A percentile compares a stretch with the other conserved stretches of the same genome.
These are phyloP conservation scores for Entomortierella chlamydospora DNA, from an alignment of 192 early-diverging fungal species.

Conservation along the genomic window DNA sequence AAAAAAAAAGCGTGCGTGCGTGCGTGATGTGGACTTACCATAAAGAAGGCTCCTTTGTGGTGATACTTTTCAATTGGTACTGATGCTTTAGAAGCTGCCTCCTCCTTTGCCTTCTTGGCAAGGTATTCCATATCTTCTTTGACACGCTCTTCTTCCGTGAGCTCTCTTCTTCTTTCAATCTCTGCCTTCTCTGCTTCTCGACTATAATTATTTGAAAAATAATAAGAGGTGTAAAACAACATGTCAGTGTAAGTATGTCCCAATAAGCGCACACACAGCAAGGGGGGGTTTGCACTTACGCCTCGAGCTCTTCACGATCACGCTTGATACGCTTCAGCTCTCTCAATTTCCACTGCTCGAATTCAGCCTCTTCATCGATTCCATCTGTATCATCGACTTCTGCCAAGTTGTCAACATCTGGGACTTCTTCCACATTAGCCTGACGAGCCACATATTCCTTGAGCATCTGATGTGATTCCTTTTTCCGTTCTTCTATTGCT, in stretches of 20 bases:
- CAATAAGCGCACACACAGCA: no score
- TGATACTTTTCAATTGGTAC: slow-evolving; percentile 80
- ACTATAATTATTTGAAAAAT: slow-evolving; percentile 31
- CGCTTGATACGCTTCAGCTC: slow-evolving; percentile 91
- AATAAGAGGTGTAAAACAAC: not conserved
- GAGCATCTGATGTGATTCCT: slow-evolving; percentile 82
- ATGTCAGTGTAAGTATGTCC: not conserved
- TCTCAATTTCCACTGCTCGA: slow-evolving; percentile 90
- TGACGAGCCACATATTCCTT: slow-evolving; percentile 78
- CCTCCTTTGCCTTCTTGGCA: slow-evolving; percentile 61
- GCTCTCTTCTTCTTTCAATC: slow-evolving; percentile 77
- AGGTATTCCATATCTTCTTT: slow-evolving; percentile 73
- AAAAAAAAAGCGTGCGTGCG: not conserved
- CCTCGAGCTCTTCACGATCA: slow-evolving; percentile 80
- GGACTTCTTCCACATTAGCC: slow-evolving; percentile 62
- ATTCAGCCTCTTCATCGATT: slow-evolving; percentile 88
- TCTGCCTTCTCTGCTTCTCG: slow-evolving; percentile 83
- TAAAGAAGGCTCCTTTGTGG: slow-evolving; percentile 91
- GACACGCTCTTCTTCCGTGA: slow-evolving; percentile 87
- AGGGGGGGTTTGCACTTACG: no score
- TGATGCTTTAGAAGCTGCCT: slow-evolving; percentile 70
- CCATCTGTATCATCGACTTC: slow-evolving; percentile 95
- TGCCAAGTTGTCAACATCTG: slow-evolving; percentile 34
- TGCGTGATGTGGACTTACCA: slow-evolving; percentile 43
- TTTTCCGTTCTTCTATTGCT: slow-evolving; percentile 70